Conservation (phyloP, 352 stramenopile species). For the Pythium vanterpoolii region DNA sequence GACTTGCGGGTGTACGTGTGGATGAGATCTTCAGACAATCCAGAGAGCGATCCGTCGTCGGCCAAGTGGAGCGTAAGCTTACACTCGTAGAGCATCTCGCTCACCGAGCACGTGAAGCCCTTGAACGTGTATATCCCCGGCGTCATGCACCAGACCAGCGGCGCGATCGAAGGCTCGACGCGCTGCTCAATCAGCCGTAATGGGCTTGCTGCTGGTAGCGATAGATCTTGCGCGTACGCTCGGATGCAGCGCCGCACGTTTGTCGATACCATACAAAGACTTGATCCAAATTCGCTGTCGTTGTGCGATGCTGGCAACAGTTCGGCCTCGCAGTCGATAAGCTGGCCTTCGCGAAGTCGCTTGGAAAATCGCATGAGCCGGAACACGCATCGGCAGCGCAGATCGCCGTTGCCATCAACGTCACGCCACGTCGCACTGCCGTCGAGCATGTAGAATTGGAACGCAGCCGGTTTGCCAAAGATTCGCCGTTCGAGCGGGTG, state of each 20-base stretch:
- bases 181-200: conserved; percentile 9
- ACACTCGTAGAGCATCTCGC: conserved; percentile 74
- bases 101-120: conserved; percentile 50
- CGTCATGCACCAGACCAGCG: conserved; percentile 31
- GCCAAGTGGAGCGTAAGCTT: conserved; percentile 42
- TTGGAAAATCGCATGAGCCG: conserved; percentile 17
- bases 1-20: conserved; percentile 41
- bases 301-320: conserved; percentile 9
- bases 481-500: background rate
- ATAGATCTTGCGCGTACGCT: conserved; percentile 7
- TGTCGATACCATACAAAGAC: background rate
- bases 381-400: conserved; percentile 7
- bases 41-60: conserved; percentile 30
- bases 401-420: conserved; percentile 1
- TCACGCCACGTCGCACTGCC: conserved; percentile 13
- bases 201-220: background rate
- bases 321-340: conserved; percentile 12
- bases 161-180: conserved; percentile 3
- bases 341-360: conserved; percentile 16
- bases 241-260: conserved; percentile 1
- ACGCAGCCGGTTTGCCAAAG: background rate
- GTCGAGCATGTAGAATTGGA: conserved; percentile 18
- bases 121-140: conserved; percentile 49
- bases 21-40: conserved; percentile 44
- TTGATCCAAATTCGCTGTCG: conserved; percentile 9